Percentiles rank a stretch among this genome's conserved stretches.
phyloP scores from a whole-genome alignment of 768 basidiomycete species.

The Xerocomus spinulosus region DNA sequence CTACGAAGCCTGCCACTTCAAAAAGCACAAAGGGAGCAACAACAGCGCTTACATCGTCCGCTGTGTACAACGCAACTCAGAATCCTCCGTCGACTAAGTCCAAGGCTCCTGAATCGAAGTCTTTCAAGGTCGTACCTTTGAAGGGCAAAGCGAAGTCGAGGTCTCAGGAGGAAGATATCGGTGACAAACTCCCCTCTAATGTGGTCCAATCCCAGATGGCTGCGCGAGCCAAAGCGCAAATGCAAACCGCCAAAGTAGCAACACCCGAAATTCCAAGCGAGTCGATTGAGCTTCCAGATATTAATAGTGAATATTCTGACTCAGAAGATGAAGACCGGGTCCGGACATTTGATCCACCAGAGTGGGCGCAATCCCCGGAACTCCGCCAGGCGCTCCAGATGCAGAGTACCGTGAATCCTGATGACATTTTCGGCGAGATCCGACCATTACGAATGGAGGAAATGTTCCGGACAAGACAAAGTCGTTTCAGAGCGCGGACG shows the following conservation, averaged over 20 bases:
- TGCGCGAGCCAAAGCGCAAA: conserved; percentile 63
- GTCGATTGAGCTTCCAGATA: conserved; percentile 89
- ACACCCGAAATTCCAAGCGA: conserved; percentile 58
- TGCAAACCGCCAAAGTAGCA: conserved; percentile 52
- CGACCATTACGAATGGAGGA: conserved; percentile 89
- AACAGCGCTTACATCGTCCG: conserved; percentile 33
- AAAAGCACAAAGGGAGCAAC: conserved; percentile 37
- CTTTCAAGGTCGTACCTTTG: conserved; percentile 34
- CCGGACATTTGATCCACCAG: conserved; percentile 67
- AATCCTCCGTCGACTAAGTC: conserved; percentile 31
- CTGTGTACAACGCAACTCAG: conserved; percentile 38
- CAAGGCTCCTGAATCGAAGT: conserved; percentile 29
- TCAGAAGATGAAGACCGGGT: conserved; percentile 86
- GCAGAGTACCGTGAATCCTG: conserved; percentile 85
- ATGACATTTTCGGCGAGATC: conserved; percentile 89
- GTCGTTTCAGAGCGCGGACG: conserved; percentile 81
- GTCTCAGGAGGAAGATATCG: conserved; percentile 45
- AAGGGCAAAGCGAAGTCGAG: conserved; percentile 51
- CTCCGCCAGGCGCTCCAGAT: conserved; percentile 71
- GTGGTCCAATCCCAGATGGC: conserved; percentile 64
- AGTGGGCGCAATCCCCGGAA: conserved; percentile 91
- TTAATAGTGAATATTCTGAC: conserved; percentile 95
- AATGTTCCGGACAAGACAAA: conserved; percentile 75
- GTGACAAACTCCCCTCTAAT: conserved; percentile 53
- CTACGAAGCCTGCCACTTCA: conserved; percentile 22